Base-by-base conservation (phyloP, 331 rosid species). In the Quercus lobata region DNA sequence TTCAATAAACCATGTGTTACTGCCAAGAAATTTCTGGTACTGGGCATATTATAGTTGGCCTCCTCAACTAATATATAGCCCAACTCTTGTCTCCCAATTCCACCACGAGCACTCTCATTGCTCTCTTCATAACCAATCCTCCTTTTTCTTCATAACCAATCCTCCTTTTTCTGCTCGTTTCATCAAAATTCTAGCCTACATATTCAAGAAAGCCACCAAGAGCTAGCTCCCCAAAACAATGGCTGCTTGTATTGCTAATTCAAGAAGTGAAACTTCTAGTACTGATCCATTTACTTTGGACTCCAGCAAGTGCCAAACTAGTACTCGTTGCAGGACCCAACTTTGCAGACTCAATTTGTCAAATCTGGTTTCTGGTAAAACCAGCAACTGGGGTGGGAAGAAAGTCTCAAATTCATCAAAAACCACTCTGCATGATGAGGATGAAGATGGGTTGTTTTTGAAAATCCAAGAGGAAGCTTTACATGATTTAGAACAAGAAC, bases 171-270 rank as follows among this genome's bases (percentile, higher is more conserved):
- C 70, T 63, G 16, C 5, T 29, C 16, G 10, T 56, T 57, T 21
- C 54, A 21, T 74, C 56, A 34, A 70, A n/a, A 11, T 24, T 27
- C 29, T 27, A 22, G 37, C 41, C n/a, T n/a, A 16, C 52, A 2
- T 35, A 27, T 7, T 29, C 21, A 4, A 63, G 21, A 29, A 3
- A 63, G 41, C 22, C 5, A 8, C 34, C 25, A 12, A 68, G 17
- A 34, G 72, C 16, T 68, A 49, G 54, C 54, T 46, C 68, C 72
- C 8, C 53, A 14, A 29, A 21, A 34, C 56, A 66, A 77, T 80
- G 79, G 83, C 78, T 10, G 75, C 70, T 73, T 80, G 78, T 55
- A 54, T 73, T 74, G 74, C 35, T 15, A 73, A 65, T 24, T 73
- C 69, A 34, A 60, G 60, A 27, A 46, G 73, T 57, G 72, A 62